Percentiles rank a stretch among this genome's conserved stretches.
Conservation (phyloP, 2,329 filamentous ascomycete genomes). For the Alternaria triticimaculans region DNA sequence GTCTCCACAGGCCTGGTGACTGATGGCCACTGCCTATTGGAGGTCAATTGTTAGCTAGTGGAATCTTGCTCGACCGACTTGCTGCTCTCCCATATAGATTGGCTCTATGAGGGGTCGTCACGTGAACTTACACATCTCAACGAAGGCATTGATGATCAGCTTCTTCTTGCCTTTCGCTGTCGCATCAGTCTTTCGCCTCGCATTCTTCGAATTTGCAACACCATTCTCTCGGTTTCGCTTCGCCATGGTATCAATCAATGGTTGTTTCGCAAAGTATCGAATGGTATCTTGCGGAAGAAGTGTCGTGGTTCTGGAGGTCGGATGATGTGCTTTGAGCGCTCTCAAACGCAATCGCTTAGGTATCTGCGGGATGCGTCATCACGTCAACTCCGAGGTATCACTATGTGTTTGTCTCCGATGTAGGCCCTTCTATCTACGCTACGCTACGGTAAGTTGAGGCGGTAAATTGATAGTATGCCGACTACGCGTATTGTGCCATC, state of each 20-base stretch:
- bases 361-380: constrained; percentile 8
- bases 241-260: constrained; percentile 1
- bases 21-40: constrained; percentile 39
- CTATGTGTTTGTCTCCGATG: constrained; percentile 14
- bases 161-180: constrained; percentile 38
- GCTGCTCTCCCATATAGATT: background rate
- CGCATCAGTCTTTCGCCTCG: constrained; percentile 16
- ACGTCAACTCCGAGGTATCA: background rate
- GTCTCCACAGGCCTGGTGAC: constrained; percentile 66
- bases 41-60: constrained; percentile 1
- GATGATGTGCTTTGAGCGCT: constrained; percentile 37
- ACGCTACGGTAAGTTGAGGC: background rate
- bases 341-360: constrained; percentile 38
- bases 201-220: constrained; percentile 24
- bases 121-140: constrained; percentile 47
- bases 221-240: constrained; percentile 19
- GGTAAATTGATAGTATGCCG: background rate
- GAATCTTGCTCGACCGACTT: background rate
- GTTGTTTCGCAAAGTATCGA: constrained; percentile 9
- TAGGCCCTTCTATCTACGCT: constrained; percentile 6
- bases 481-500: constrained; percentile 23
- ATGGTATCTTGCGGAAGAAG: constrained; percentile 26
- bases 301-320: constrained; percentile 10
- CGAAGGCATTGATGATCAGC: constrained; percentile 53
- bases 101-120: background rate